Base-by-base conservation (phyloP, 805 yeast species). In the Sungouiozyma ichnusensis region DNA sequence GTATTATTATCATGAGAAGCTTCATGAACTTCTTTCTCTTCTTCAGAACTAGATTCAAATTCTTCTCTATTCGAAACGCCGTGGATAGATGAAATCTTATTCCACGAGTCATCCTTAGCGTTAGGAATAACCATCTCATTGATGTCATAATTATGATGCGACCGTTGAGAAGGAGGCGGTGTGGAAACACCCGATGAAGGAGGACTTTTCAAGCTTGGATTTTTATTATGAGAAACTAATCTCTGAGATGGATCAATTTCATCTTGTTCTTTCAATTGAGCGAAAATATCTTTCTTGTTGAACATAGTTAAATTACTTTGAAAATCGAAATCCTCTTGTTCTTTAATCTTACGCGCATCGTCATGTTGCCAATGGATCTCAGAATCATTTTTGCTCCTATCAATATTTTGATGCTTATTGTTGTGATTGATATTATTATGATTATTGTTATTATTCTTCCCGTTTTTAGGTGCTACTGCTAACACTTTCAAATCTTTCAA, bases 251-350 rank as follows among this genome's bases (percentile, higher is more conserved):
- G 79, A 33, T 71, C 75, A 15, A 76, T 68, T 16, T 67, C 71
- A 55, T 87, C 96, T 41, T 68, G 64, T 47, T 70, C 70, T 39
- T 76, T 77, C 53, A 88, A 72, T 55, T 85, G 86, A 38, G 81
- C 83, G 60, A 88, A 82, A 3, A 87, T 90, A 4, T 79, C 69
- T 44, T 71, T 67, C 60, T 88, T 88, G 60, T 88, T 92, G 54
- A 88, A 88, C 68, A 79, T 77, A 18, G 80, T 80, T 48, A 88
- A 69, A 55, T 83, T 85, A 13, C 85, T 79, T 42, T 77, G 85
- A 61, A 88, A 88, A 59, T 88, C 96, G 62, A 88, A 88, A 48
- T 86, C 96, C 17, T 67, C 71, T 42, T 69, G 58, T 16, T 62
- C 47, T 49, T 75, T 69, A 57, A 75, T 71, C 45, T 67, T 63